Conservation (phyloP, 164 flowering plant species). For the Nymphaea thermarum region DNA sequence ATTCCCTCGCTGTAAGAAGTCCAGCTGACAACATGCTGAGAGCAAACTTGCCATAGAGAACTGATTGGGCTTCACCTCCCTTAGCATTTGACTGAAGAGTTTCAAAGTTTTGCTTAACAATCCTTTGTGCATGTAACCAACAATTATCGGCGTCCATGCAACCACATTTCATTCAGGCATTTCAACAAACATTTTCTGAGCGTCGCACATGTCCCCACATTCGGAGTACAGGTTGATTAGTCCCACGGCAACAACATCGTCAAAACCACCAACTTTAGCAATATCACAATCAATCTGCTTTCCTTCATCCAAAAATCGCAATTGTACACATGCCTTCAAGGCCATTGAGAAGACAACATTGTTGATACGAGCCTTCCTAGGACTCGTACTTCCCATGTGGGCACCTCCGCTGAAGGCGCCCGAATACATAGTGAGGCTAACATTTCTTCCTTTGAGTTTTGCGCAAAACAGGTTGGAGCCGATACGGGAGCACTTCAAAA, state of each 20-base stretch:
- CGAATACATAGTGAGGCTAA: too few relatives aligned
- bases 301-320: constrained; percentile 37
- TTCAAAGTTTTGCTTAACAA: constrained; percentile 38
- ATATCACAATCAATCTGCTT: constrained; percentile 43
- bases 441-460: too few relatives aligned
- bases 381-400: too few relatives aligned
- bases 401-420: too few relatives aligned
- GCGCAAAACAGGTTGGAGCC: too few relatives aligned
- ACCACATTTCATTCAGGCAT: constrained; percentile 42
- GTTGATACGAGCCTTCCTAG: too few relatives aligned
- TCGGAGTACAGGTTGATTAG: constrained; percentile 61
- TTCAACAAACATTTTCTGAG: constrained; percentile 37
- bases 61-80: constrained; percentile 35
- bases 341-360: constrained; percentile 46
- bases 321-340: constrained; percentile 58
- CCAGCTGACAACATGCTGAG: constrained; percentile 48
- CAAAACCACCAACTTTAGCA: constrained; percentile 41
- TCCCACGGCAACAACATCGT: constrained; percentile 48
- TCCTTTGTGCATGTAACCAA: constrained; percentile 53
- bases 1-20: constrained; percentile 60
- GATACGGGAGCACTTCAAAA: too few relatives aligned
- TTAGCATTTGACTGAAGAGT: constrained; percentile 60
- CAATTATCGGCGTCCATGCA: constrained; percentile 68
- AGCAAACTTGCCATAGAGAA: constrained; percentile 49
- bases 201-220: constrained; percentile 31